These are phyloP conservation scores for Shiraia bambusicola DNA, from an alignment of 2,329 filamentous ascomycete species.

Conservation along the genomic window DNA sequence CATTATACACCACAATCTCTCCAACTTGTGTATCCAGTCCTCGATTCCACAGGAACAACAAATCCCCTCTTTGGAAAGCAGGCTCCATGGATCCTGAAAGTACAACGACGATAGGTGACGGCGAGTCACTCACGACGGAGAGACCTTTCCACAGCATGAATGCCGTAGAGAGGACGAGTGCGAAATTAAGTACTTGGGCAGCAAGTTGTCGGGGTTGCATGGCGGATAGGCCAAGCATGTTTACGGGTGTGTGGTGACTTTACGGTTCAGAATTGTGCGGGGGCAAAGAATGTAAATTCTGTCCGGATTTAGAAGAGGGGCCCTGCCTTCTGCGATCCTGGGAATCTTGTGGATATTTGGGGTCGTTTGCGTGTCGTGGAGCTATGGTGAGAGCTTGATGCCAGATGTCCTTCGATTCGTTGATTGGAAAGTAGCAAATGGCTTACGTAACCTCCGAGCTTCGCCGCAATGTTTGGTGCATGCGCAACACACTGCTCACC, in stretches of 20 bases:
- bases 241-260: slow-evolving; percentile 14
- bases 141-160: slow-evolving; percentile 94
- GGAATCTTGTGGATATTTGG: neutral
- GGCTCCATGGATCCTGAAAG: slow-evolving; percentile 83
- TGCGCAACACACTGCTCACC: too few relatives aligned
- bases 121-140: slow-evolving; percentile 69
- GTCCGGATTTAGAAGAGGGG: neutral
- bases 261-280: neutral
- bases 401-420: slow-evolving; percentile 33
- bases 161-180: slow-evolving; percentile 82
- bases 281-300: neutral
- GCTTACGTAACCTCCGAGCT: slow-evolving; percentile 24
- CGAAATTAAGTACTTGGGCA: slow-evolving; percentile 85
- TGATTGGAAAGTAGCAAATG: slow-evolving; percentile 12
- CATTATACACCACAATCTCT: slow-evolving; percentile 79
- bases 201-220: slow-evolving; percentile 78
- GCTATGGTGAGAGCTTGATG: slow-evolving; percentile 26
- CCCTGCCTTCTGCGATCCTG: neutral
- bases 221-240: slow-evolving; percentile 53
- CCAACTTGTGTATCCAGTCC: slow-evolving; percentile 64
- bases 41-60: slow-evolving; percentile 76
- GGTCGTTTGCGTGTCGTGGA: slow-evolving; percentile 11
- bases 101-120: slow-evolving; percentile 75
- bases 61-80: slow-evolving; percentile 75
- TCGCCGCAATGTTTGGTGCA: slow-evolving; percentile 3